Base-by-base conservation (phyloP, 2,329 filamentous ascomycete species). In the Microascus cirrosus region DNA sequence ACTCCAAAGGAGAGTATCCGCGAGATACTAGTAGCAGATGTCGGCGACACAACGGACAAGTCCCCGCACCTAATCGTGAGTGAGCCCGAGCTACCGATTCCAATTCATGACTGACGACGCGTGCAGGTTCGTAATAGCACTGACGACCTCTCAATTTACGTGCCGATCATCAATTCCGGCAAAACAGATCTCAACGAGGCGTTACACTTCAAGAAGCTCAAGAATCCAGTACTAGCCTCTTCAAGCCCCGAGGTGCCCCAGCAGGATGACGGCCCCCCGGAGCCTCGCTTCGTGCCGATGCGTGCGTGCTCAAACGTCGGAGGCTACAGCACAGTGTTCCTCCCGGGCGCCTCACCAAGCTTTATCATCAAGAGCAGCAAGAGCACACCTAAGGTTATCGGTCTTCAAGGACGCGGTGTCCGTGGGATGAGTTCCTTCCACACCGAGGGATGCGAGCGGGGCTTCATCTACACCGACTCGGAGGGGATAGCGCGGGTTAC, bases 101-200 rank as follows among this genome's bases (percentile, higher is more conserved):
- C 6, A 20, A 24, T 22, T 24, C n/a, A 8, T 24, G 1, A 13
- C 45, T 50, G n/a, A 50, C 45, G 45, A 24, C 8, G 20, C 12
- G 22, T 24, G 22, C 22, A 91, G 87, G 75, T 92, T 32, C 88
- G 93, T 55, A 90, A 90, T 54, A 79, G 82, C 11, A 86, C 83
- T 60, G 87, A 96, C 62, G 92, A 97, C 66, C 74, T 97, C 36
- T 87, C 87, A 12, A 80, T 97, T 53, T 99, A 97, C 68, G 85
- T 94, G 67, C 91, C 93, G 1, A 87, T 90, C 63, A 78, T 82
- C 60, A 72, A 67, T 45, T 67, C 66, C 32, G 69, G 69, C 58
- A 68, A 65, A 59, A 63, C 72, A 32, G 70, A 76, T 6, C 78
- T 86, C 63, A 74, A 79, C 1, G 72, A 75, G 25, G 80, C 78